Evolutionary conservation across 768 basidiomycete genomes (phyloP), one percentile per base, ranked within the genome.

Genomic region (Psilocybe cubensis): DNA sequence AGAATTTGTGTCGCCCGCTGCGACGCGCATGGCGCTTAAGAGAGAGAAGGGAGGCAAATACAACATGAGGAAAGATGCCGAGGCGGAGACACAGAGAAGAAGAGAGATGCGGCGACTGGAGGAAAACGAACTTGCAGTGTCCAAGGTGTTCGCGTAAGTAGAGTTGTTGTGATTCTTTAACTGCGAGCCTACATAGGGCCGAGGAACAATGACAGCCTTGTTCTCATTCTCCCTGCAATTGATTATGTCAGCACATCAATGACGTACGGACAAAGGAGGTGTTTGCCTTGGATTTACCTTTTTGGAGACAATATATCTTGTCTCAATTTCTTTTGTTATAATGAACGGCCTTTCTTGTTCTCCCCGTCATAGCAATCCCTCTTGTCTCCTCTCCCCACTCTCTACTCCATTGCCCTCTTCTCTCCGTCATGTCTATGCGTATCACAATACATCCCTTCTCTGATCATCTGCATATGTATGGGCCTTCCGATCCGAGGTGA

Each of bases 1-100:
- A 96, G 97, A 97, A 80, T 99, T 97, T 68, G 79, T 98, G 44
- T 89, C 94, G 1, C 96, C 97, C 4, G 83, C 94, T 10, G 86
- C 89, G 8, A 81, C 91, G 20, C 86, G 94, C 51, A 88, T 88
- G 14, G 77, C 84, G 0, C 68, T 83, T 54, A 87, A 86, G 69
- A 81, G 86, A 62, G 86, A 83, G 63, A 85, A 88, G 70, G 95
- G 94, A 0, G 78, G 82, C 57, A 94, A 86, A 73, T 98, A 98
- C 74, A 84, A 83, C 53, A 78, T 81, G 35, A 82, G 96, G 57
- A 96, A 97, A 75, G 83, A 90, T 44, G 88, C 87, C 11, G 81
- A 95, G 69, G 75, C 78, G 61, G 90, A 93, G 60, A 79, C 81
- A 54, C 76, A 77, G 54, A 76, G 74, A 57, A 83, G 95, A 67